These are phyloP conservation scores for Spiraea crenata DNA, from an alignment of 331 rosid genomes.

Conservation along the genomic window DNA sequence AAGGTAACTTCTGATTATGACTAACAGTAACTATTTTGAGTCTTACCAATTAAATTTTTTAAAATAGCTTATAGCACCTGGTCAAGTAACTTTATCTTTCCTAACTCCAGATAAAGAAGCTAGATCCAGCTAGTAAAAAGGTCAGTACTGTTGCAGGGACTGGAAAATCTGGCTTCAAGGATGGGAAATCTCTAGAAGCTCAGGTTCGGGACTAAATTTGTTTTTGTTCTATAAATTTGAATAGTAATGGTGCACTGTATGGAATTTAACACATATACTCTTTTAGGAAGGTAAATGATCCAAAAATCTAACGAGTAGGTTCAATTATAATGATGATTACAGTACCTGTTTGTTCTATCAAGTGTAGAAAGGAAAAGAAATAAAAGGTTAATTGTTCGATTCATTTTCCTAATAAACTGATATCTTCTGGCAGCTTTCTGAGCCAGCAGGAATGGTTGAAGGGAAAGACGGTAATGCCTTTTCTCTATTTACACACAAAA, in stretches of 20 bases:
- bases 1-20: constrained; percentile 54
- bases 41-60: background rate
- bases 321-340: background rate
- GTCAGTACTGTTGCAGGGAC: constrained; percentile 87
- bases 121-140: constrained; percentile 71
- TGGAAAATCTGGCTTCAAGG: constrained; percentile 93
- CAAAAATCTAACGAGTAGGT: background rate
- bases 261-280: constrained; percentile 17
- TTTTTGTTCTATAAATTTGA: constrained; percentile 8
- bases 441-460: constrained; percentile 81
- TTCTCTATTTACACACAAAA: constrained; percentile 3
- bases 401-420: constrained; percentile 20
- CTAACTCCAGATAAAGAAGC: constrained; percentile 74
- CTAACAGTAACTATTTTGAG: background rate
- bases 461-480: constrained; percentile 51
- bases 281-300: constrained; percentile 1
- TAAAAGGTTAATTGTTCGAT: constrained; percentile 12
- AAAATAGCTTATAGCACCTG: background rate
- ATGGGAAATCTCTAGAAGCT: constrained; percentile 63
- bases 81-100: constrained; percentile 4
- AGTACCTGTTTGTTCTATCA: background rate
- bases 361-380: background rate
- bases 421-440: constrained; percentile 80
- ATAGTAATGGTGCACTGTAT: constrained; percentile 9
- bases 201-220: constrained; percentile 53